These are phyloP conservation scores for Alternaria burnsii DNA, from an alignment of 2,329 filamentous ascomycete species.

Conservation along the genomic window DNA sequence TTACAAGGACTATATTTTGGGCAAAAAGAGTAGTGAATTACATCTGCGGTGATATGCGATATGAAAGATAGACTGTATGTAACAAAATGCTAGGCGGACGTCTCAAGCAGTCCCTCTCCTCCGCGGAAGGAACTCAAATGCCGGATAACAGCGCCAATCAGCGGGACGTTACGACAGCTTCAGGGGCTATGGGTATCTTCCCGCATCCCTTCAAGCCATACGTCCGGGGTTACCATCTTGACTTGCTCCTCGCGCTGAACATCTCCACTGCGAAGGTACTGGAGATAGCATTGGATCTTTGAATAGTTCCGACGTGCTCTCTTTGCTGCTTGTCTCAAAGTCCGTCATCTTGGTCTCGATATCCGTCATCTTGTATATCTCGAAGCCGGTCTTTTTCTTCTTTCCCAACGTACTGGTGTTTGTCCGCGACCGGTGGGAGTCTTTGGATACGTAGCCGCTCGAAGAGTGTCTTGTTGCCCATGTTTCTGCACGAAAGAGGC, in stretches of 20 bases:
- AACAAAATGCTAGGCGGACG: neutral
- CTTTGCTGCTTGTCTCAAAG: neutral
- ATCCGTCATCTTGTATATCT: conserved; percentile 7
- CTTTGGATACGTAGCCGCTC: neutral
- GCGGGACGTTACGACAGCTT: neutral
- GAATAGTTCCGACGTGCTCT: neutral
- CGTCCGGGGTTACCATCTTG: neutral
- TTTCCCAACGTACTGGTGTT: neutral
- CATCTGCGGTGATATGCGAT: neutral
- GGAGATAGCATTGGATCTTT: neutral
- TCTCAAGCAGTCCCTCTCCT: neutral
- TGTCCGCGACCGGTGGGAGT: neutral
- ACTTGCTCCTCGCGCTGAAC: neutral
- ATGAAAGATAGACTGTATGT: neutral
- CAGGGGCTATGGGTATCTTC: neutral
- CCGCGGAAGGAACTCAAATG: neutral
- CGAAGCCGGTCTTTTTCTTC: conserved; percentile 3
- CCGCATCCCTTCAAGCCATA: neutral
- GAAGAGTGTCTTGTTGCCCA: conserved; percentile 1
- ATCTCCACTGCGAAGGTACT: neutral
- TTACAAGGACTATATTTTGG: fast-evolving
- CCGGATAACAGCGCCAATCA: neutral
- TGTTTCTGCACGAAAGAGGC: conserved; percentile 6
- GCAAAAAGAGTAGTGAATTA: neutral
- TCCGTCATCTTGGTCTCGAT: neutral